These are phyloP conservation scores for Calocybe indica DNA, from an alignment of 768 basidiomycete species.

Conservation along the genomic window DNA sequence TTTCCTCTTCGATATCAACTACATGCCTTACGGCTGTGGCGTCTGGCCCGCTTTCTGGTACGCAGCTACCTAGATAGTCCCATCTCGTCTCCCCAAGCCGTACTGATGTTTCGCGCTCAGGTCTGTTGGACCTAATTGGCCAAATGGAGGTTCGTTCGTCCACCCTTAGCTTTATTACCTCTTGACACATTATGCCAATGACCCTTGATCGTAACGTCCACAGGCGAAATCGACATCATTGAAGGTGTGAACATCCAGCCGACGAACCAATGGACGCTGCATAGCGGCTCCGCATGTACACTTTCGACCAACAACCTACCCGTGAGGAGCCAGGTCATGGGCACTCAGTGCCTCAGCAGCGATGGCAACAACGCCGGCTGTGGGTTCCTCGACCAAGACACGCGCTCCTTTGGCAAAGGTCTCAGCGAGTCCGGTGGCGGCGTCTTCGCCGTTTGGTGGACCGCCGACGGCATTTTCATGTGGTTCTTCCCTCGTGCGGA, in stretches of 20 bases:
- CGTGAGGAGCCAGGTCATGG: slow-evolving; percentile 19
- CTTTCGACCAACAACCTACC: slow-evolving; percentile 19
- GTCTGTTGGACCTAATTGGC: slow-evolving; percentile 36
- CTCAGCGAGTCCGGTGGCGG: slow-evolving; percentile 45
- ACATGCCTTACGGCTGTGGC: slow-evolving; percentile 66
- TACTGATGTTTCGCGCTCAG: no score
- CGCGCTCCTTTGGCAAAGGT: slow-evolving; percentile 30
- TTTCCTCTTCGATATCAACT: slow-evolving; percentile 63
- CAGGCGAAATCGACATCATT: slow-evolving; percentile 67
- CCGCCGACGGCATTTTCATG: slow-evolving; percentile 43
- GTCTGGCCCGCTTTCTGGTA: slow-evolving; percentile 51
- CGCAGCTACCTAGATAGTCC: no score
- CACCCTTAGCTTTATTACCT: neutral
- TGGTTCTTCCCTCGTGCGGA: slow-evolving; percentile 50
- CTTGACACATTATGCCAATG: neutral
- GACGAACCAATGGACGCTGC: slow-evolving; percentile 62
- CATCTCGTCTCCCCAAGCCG: no score
- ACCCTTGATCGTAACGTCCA: neutral
- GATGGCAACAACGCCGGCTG: slow-evolving; percentile 40
- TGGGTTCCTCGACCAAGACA: slow-evolving; percentile 35
- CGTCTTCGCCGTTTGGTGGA: slow-evolving; percentile 52
- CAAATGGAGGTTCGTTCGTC: slow-evolving; percentile 28
- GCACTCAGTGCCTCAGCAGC: slow-evolving; percentile 35
- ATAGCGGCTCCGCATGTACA: slow-evolving; percentile 42
- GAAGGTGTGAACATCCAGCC: slow-evolving; percentile 63